Conservation (phyloP, 1,139 yeast genomes). For the Saccharomycopsis phalli region DNA sequence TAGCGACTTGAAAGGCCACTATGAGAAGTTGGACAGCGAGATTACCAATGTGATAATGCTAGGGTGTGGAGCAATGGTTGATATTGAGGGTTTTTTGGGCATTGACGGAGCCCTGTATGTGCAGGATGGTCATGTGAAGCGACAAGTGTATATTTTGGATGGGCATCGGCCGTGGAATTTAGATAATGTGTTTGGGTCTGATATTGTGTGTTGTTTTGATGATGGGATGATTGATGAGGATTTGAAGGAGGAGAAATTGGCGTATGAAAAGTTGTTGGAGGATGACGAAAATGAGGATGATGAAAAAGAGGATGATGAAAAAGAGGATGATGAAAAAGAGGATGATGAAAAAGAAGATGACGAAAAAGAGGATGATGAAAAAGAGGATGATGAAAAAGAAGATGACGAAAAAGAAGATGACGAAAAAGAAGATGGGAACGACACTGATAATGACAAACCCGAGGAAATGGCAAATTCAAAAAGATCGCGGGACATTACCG, state of each 20-base stretch:
- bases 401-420: conserved; percentile 23
- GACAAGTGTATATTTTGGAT: conserved; percentile 72
- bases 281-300: conserved; percentile 31
- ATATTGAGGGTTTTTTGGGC: conserved; percentile 70
- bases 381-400: conserved; percentile 27
- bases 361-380: conserved; percentile 26
- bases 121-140: conserved; percentile 23
- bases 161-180: conserved; percentile 96
- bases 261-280: conserved; percentile 43
- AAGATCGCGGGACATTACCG: conserved; percentile 30
- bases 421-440: conserved; percentile 26
- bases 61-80: conserved; percentile 96
- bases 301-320: conserved; percentile 24
- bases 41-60: conserved; percentile 70
- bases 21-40: conserved; percentile 56
- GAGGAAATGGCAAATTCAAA: conserved; percentile 29
- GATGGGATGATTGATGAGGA: conserved; percentile 68
- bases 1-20: conserved; percentile 61
- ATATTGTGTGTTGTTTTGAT: conserved; percentile 74
- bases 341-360: conserved; percentile 26
- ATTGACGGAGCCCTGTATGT: conserved; percentile 45
- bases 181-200: conserved; percentile 83
- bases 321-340: conserved; percentile 27
- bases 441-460: conserved; percentile 30
- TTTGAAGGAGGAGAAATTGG: conserved; percentile 41